Evolutionary conservation across 2,329 filamentous ascomycete genomes (phyloP).

Genomic region (Nemania sp.): DNA sequence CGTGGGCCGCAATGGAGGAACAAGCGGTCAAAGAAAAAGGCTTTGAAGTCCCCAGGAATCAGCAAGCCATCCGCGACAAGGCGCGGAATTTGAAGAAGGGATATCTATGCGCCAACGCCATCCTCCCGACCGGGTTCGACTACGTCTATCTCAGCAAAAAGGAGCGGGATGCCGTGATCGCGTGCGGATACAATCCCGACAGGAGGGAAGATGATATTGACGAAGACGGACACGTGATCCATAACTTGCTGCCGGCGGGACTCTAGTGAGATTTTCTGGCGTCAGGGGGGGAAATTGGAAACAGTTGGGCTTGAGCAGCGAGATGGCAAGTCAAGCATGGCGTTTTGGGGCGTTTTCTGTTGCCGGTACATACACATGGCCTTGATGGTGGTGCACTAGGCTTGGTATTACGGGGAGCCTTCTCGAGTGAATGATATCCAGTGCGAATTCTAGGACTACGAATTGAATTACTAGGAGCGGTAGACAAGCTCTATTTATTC

Average conservation of each 20-base stretch:
- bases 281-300: not conserved
- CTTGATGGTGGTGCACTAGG: no score
- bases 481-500: not conserved
- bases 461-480: not conserved
- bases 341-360: conserved; percentile 7
- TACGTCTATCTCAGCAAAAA: conserved; percentile 54
- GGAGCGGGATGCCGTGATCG: conserved; percentile 48
- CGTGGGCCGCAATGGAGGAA: conserved; percentile 46
- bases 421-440: conserved; percentile 10
- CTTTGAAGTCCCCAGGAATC: conserved; percentile 52
- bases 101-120: conserved; percentile 48
- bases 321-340: conserved; percentile 3
- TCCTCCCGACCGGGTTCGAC: conserved; percentile 55
- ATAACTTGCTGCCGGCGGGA: conserved; percentile 35
- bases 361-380: not conserved
- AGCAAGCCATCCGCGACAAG: conserved; percentile 61
- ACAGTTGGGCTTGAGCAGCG: not conserved
- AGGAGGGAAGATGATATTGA: conserved; percentile 53
- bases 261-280: not conserved
- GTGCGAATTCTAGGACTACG: not conserved
- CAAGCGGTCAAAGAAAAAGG: conserved; percentile 26
- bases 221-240: conserved; percentile 42
- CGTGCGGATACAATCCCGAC: conserved; percentile 52
- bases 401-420: not conserved
- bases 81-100: conserved; percentile 61